A percentile compares a stretch with the other conserved stretches of the same genome.
These are phyloP conservation scores for Globisporangium heterothallicum DNA, from an alignment of 352 stramenopile species.

Conservation along the genomic window DNA sequence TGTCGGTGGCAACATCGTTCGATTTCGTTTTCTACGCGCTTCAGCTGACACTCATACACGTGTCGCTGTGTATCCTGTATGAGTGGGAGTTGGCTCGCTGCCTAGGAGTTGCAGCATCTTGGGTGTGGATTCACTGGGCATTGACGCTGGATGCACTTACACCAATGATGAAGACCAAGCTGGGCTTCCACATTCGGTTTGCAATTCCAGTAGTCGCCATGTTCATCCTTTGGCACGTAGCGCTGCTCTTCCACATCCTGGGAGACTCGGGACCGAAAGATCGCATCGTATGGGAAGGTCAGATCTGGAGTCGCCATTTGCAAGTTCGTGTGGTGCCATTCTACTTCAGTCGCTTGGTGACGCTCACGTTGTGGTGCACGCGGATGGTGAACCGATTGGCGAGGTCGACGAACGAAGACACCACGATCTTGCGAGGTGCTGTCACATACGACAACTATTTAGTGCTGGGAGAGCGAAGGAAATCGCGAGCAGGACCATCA, in stretches of 20 bases:
- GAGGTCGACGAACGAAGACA: constrained; percentile 12
- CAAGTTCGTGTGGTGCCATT: constrained; percentile 16
- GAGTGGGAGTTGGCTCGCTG: constrained; percentile 13
- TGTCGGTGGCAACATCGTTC: constrained; percentile 26
- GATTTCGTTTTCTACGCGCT: constrained; percentile 32
- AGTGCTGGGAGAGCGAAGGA: background rate
- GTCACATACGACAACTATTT: constrained; percentile 29
- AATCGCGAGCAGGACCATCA: constrained; percentile 1
- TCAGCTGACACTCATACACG: constrained; percentile 21
- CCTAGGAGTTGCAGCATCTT: constrained; percentile 14
- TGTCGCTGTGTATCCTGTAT: constrained; percentile 22
- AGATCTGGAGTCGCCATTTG: constrained; percentile 2
- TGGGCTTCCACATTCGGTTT: constrained; percentile 19
- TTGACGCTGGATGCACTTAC: constrained; percentile 29
- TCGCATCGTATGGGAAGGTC: constrained; percentile 9
- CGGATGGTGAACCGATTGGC: constrained; percentile 8
- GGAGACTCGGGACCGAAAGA: constrained; percentile 8
- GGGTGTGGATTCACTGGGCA: constrained; percentile 24
- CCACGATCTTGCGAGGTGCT: constrained; percentile 20
- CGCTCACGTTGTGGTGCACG: constrained; percentile 12
- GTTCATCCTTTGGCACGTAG: constrained; percentile 15
- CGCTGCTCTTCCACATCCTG: constrained; percentile 5
- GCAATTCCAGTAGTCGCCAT: constrained; percentile 14
- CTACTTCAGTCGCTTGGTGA: constrained; percentile 19
- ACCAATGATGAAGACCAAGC: constrained; percentile 20